Percentiles rank a stretch among this genome's conserved stretches.
phyloP scores from a whole-genome alignment of 2,329 filamentous ascomycete species.

The Neopestalotiopsis clavispora region DNA sequence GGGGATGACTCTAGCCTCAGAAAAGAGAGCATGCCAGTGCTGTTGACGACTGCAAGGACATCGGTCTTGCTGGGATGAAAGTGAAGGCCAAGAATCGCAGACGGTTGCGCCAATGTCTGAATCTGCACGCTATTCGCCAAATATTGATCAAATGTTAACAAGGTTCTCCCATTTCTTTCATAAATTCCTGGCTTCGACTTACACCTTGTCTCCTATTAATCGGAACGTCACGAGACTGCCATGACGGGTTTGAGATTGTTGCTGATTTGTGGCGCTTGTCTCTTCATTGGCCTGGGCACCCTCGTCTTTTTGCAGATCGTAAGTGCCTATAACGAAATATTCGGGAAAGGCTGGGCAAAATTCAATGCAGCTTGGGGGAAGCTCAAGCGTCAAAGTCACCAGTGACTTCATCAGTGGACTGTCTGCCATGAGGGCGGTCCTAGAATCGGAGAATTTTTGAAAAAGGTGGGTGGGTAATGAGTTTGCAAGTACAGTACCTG shows the following conservation, averaged over 20 bases:
- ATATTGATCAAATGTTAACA: conserved; percentile 3
- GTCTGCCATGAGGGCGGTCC: conserved; percentile 24
- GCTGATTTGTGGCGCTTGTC: conserved; percentile 29
- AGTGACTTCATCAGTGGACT: conserved; percentile 43
- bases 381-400: conserved; percentile 59
- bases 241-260: conserved; percentile 65
- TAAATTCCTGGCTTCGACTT: background rate
- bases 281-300: conserved; percentile 26
- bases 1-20: conserved; percentile 52
- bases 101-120: conserved; percentile 67
- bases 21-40: conserved; percentile 72
- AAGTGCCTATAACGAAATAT: conserved; percentile 83
- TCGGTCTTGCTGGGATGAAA: conserved; percentile 66
- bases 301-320: conserved; percentile 67
- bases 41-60: conserved; percentile 77
- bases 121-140: conserved; percentile 51
- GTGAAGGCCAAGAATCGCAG: conserved; percentile 83
- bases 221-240: conserved; percentile 75
- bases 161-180: no score
- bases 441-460: background rate
- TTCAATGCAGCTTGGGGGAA: conserved; percentile 79
- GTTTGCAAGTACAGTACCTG: background rate
- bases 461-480: background rate
- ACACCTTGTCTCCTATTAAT: conserved; percentile 39
- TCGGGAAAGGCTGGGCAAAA: conserved; percentile 68